A percentile compares a stretch with the other conserved stretches of the same genome.
phyloP scores from a whole-genome alignment of 148 eudicot species.

The Cornus controversa region DNA sequence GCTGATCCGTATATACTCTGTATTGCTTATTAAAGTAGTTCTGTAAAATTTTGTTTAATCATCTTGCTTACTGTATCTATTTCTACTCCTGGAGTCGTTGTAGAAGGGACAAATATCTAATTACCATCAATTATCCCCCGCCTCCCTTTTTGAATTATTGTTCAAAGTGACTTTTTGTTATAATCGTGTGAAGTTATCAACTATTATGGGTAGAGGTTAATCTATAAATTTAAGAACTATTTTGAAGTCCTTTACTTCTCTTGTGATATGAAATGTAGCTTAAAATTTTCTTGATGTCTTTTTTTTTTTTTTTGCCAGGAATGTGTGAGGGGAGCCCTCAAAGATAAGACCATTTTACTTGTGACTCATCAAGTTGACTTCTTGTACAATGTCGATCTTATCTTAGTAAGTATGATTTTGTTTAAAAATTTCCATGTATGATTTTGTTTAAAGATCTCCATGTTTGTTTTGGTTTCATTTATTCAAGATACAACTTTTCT shows the following conservation, averaged over 20 bases:
- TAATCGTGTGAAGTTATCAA: conserved; percentile 2
- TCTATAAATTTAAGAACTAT: neutral
- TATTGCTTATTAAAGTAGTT: too few species aligned
- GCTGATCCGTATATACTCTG: too few species aligned
- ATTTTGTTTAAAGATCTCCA: neutral
- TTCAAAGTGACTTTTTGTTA: neutral
- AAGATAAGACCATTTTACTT: conserved; percentile 77
- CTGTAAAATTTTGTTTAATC: too few species aligned
- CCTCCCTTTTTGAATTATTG: too few species aligned
- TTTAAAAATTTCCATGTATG: conserved; percentile 10
- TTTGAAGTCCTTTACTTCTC: neutral
- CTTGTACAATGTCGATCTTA: conserved; percentile 85
- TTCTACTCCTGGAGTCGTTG: neutral
- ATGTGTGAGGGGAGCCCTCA: conserved; percentile 81
- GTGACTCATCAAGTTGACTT: conserved; percentile 99
- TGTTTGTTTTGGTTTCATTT: neutral
- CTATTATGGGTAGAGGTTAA: neutral
- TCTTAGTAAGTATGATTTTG: conserved; percentile 47
- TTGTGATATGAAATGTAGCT: neutral
- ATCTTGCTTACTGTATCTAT: neutral
- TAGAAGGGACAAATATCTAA: neutral
- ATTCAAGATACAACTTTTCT: conserved; percentile 1
- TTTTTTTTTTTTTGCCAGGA: conserved; percentile 48
- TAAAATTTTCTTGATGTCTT: conserved; percentile 9
- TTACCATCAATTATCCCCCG: too few species aligned